A percentile compares a stretch with the other conserved stretches of the same genome.
These are phyloP conservation scores for Phytophthora foliorum DNA, from an alignment of 352 stramenopile genomes.

Conservation along the genomic window DNA sequence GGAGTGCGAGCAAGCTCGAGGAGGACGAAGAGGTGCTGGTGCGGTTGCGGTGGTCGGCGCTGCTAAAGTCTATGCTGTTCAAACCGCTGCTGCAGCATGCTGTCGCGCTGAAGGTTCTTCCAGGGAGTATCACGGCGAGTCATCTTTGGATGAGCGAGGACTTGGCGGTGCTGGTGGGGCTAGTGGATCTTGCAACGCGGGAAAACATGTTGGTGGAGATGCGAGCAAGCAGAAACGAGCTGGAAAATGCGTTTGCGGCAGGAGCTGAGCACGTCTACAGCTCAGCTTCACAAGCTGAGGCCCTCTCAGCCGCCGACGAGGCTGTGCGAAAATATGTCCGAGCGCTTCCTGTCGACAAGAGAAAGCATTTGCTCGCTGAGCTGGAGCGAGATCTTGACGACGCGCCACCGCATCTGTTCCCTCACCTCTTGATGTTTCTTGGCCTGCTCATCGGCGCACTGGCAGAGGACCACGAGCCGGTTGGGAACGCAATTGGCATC, in stretches of 20 bases:
- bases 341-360: slow-evolving; percentile 19
- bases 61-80: slow-evolving; percentile 57
- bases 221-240: slow-evolving; percentile 14
- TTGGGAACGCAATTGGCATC: slow-evolving; percentile 12
- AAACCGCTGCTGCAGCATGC: slow-evolving; percentile 44
- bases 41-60: slow-evolving; percentile 51
- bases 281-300: neutral
- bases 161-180: slow-evolving; percentile 13
- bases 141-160: slow-evolving; percentile 16
- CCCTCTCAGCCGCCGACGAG: neutral
- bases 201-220: slow-evolving; percentile 21
- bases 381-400: slow-evolving; percentile 46
- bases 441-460: slow-evolving; percentile 12
- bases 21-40: slow-evolving; percentile 39
- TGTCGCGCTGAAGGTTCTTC: slow-evolving; percentile 39
- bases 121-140: neutral
- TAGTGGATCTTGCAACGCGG: slow-evolving; percentile 17
- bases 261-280: slow-evolving; percentile 22
- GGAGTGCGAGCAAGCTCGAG: slow-evolving; percentile 18
- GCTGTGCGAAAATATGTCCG: slow-evolving; percentile 10
- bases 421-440: slow-evolving; percentile 38
- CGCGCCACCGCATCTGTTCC: slow-evolving; percentile 35
- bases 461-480: slow-evolving; percentile 1
- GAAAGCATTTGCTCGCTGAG: slow-evolving; percentile 31
- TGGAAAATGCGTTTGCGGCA: slow-evolving; percentile 16